Conservation (phyloP, 2,329 filamentous ascomycete genomes). For the Xylaria sp. region DNA sequence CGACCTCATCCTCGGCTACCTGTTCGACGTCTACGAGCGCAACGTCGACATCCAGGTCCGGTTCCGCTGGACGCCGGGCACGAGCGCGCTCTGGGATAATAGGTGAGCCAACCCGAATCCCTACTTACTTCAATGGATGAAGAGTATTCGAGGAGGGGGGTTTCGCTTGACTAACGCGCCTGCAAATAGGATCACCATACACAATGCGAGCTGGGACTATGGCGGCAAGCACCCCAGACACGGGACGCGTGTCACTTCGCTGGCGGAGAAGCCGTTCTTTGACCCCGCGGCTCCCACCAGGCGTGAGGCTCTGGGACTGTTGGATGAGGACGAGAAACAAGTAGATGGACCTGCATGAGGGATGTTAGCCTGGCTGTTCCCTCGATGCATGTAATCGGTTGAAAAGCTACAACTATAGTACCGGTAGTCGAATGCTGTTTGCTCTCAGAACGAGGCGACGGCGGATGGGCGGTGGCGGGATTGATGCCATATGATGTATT, state of each 20-base stretch:
- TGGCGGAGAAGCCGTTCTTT: slow-evolving; percentile 74
- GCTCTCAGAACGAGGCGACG: no score
- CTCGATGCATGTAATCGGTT: background rate
- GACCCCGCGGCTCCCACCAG: slow-evolving; percentile 66
- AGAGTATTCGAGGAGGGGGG: background rate
- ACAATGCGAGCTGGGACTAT: slow-evolving; percentile 76
- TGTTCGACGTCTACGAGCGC: slow-evolving; percentile 69
- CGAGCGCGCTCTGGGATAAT: slow-evolving; percentile 73
- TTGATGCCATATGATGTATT: no score
- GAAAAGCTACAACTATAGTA: no score
- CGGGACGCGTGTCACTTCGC: slow-evolving; percentile 70
- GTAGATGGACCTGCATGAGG: slow-evolving; percentile 31
- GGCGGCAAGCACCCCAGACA: slow-evolving; percentile 68
- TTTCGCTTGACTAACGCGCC: background rate
- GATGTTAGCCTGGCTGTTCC: background rate
- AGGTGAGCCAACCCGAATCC: slow-evolving; percentile 44
- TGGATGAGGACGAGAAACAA: slow-evolving; percentile 55
- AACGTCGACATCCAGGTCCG: slow-evolving; percentile 73
- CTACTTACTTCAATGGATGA: no score
- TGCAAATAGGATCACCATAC: slow-evolving; percentile 64
- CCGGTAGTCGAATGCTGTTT: no score
- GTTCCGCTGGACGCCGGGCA: slow-evolving; percentile 70
- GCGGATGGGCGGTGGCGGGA: no score
- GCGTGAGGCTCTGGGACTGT: slow-evolving; percentile 66
- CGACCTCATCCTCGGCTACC: slow-evolving; percentile 66